Conservation (phyloP, 495 filamentous ascomycete species). For the Daldinia concentrica region DNA sequence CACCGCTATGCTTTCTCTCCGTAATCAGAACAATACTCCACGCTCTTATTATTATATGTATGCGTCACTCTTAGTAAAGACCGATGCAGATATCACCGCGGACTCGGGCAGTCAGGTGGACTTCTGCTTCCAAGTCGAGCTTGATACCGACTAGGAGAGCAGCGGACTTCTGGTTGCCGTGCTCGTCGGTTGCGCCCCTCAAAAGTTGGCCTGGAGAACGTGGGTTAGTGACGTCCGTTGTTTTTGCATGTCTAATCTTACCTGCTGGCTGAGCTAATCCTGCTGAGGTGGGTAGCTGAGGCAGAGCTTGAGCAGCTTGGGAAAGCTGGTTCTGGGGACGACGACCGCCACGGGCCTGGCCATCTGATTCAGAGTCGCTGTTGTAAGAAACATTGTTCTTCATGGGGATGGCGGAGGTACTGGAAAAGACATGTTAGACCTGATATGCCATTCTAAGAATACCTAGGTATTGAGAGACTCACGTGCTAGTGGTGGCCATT, state of each 20-base stretch:
- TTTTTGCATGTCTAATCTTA: slow-evolving; percentile 22
- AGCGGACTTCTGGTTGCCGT: slow-evolving; percentile 55
- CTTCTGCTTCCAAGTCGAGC: slow-evolving; percentile 58
- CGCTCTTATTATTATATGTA: neutral
- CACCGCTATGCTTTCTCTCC: slow-evolving; percentile 19
- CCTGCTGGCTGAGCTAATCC: slow-evolving; percentile 53
- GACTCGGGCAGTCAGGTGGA: slow-evolving; percentile 57
- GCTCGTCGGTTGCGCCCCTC: slow-evolving; percentile 53
- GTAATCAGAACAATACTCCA: slow-evolving; percentile 5
- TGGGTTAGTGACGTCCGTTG: neutral
- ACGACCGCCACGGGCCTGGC: slow-evolving; percentile 44
- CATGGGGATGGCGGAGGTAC: slow-evolving; percentile 40
- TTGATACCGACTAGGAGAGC: slow-evolving; percentile 58
- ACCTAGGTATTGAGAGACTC: slow-evolving; percentile 29
- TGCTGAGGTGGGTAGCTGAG: slow-evolving; percentile 49
- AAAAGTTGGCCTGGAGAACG: slow-evolving; percentile 45
- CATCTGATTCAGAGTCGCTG: slow-evolving; percentile 46
- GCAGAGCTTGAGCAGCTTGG: slow-evolving; percentile 39
- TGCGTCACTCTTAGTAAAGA: slow-evolving; percentile 38
- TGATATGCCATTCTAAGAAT: neutral
- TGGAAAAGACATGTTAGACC: slow-evolving; percentile 20
- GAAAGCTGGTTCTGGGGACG: slow-evolving; percentile 40
- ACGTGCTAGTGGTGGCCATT: slow-evolving; percentile 44
- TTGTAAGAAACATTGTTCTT: slow-evolving; percentile 44
- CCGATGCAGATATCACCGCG: slow-evolving; percentile 55